These are phyloP conservation scores for Betula pendula DNA, from an alignment of 306 rosid genomes.

Conservation along the genomic window DNA sequence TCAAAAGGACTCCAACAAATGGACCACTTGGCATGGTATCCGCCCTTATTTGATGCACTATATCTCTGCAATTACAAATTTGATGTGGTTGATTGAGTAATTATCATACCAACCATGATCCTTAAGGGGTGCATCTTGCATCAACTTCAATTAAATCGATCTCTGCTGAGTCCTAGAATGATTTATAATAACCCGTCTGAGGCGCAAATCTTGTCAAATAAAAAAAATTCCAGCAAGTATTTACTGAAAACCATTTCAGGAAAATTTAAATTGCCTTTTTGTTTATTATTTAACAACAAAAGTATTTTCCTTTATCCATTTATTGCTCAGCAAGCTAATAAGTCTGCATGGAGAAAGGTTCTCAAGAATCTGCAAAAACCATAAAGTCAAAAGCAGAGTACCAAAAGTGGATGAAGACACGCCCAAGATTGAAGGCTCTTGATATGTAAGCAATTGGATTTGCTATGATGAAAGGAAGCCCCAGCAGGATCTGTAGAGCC, in stretches of 20 bases:
- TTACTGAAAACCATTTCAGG: background rate
- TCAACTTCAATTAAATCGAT: background rate
- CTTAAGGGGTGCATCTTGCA: background rate
- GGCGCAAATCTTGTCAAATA: background rate
- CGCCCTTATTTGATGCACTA: background rate
- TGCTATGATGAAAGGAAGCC: constrained; percentile 80
- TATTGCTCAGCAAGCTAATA: constrained; percentile 13
- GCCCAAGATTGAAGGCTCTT: constrained; percentile 90
- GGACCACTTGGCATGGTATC: background rate
- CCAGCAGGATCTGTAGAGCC: constrained; percentile 77
- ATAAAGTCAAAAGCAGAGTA: constrained; percentile 35
- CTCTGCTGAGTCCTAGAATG: background rate
- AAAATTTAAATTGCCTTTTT: background rate
- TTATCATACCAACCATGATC: background rate
- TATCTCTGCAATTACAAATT: background rate
- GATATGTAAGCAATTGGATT: constrained; percentile 81
- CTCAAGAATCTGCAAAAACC: constrained; percentile 25
- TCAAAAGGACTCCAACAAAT: background rate
- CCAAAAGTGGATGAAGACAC: constrained; percentile 96
- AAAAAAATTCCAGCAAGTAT: background rate
- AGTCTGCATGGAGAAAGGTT: constrained; percentile 15
- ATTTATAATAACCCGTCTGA: background rate
- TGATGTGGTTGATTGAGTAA: background rate
- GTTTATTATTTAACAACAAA: no score
- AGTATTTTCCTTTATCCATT: no score